phyloP scores from a whole-genome alignment of 768 basidiomycete genomes.

The Podaxis mareebaensis region DNA sequence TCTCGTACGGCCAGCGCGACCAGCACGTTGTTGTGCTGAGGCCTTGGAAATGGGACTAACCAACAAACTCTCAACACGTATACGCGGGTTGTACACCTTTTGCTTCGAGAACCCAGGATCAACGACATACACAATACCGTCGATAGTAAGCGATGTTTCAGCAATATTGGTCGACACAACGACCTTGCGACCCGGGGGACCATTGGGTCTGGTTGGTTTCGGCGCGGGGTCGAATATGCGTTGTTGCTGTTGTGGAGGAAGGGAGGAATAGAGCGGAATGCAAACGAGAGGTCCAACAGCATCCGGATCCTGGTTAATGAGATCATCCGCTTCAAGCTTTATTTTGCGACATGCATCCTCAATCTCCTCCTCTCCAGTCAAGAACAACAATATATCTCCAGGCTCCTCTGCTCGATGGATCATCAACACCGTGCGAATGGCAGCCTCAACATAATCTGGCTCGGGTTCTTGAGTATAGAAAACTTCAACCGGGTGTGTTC shows the following conservation, averaged over 20 bases:
- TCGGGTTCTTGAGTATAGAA: constrained; percentile 93
- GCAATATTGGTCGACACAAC: constrained; percentile 97
- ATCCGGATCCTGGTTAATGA: constrained; percentile 67
- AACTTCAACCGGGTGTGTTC: constrained; percentile 94
- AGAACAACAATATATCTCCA: constrained; percentile 91
- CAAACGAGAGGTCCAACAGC: constrained; percentile 86
- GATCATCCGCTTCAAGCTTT: constrained; percentile 85
- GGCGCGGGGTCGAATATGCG: constrained; percentile 94
- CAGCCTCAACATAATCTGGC: constrained; percentile 95
- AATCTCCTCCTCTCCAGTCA: constrained; percentile 98
- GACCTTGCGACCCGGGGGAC: constrained; percentile 89
- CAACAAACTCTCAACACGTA: constrained; percentile 90
- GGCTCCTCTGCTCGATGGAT: constrained; percentile 95
- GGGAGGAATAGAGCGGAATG: constrained; percentile 92
- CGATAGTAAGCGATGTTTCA: constrained; percentile 96
- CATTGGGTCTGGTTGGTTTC: constrained; percentile 51
- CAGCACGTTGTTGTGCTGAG: constrained; percentile 93
- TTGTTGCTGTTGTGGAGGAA: constrained; percentile 94
- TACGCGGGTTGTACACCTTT: constrained; percentile 97
- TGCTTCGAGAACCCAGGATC: constrained; percentile 98
- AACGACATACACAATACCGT: constrained; percentile 99
- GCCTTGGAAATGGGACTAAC: constrained; percentile 97
- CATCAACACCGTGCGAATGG: constrained; percentile 94
- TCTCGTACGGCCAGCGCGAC: constrained; percentile 92
- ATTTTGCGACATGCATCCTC: constrained; percentile 96